Evolutionary conservation across 306 rosid genomes (phyloP).

Genomic region (Canavalia gladiata): DNA sequence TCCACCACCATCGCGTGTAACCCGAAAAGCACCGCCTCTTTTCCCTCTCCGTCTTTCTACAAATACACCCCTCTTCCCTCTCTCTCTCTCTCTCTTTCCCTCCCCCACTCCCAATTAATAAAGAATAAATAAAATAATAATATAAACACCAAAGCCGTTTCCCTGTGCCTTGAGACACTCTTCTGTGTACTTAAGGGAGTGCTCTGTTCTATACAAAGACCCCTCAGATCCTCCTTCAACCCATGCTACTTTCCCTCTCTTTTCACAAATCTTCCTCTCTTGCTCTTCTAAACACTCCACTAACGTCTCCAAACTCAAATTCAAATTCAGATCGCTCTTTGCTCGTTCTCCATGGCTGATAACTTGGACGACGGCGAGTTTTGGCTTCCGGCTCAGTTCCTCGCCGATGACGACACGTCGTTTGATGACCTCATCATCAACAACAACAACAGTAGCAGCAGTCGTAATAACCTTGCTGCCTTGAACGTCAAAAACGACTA

Average conservation of each 20-base stretch:
- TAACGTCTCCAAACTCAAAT: neutral
- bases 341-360: constrained; percentile 51
- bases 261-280: neutral
- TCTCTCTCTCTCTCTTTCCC: neutral
- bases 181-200: neutral
- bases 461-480: neutral
- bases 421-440: neutral
- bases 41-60: neutral
- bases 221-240: neutral
- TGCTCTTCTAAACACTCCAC: too few relatives aligned
- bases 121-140: neutral
- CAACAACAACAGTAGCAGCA: too few relatives aligned
- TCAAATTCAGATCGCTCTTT: neutral
- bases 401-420: constrained; percentile 57
- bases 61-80: neutral
- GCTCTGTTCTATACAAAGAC: neutral
- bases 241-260: neutral
- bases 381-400: constrained; percentile 76
- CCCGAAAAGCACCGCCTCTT: constrained; percentile 19
- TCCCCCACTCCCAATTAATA: neutral
- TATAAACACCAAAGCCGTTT: constrained; percentile 25
- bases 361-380: constrained; percentile 72
- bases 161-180: constrained; percentile 16
- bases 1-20: neutral
- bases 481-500: constrained; percentile 35